phyloP scores from a whole-genome alignment of 2,329 filamentous ascomycete genomes.

The Lasiodiplodia citricola region DNA sequence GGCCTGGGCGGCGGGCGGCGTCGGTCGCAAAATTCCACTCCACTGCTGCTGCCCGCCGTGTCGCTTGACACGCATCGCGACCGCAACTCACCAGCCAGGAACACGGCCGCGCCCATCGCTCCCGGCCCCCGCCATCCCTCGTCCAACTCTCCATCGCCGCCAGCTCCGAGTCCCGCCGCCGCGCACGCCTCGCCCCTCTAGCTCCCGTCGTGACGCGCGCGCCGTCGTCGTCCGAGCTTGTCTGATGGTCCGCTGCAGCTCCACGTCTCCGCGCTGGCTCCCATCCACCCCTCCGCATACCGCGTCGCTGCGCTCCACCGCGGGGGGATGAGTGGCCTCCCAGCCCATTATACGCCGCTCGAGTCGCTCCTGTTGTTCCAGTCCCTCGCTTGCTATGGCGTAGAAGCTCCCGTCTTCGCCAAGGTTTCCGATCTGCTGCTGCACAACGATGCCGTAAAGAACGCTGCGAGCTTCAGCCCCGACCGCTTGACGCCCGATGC shows the following conservation, averaged over 20 bases:
- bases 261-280: conserved; percentile 43
- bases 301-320: conserved; percentile 23
- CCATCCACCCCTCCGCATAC: conserved; percentile 38
- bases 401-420: conserved; percentile 69
- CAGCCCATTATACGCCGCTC: conserved; percentile 77
- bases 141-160: conserved; percentile 11
- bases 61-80: conserved; percentile 21
- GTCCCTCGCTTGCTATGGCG: conserved; percentile 71
- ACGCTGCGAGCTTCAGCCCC: conserved; percentile 73
- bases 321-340: conserved; percentile 62
- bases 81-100: conserved; percentile 4
- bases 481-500: conserved; percentile 77
- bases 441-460: conserved; percentile 73
- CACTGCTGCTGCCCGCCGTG: conserved; percentile 5
- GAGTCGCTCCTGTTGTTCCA: conserved; percentile 88
- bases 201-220: conserved; percentile 14
- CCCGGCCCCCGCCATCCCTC: conserved; percentile 15
- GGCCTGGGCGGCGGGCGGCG: conserved; percentile 1
- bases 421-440: conserved; percentile 76
- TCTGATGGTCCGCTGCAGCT: conserved; percentile 31
- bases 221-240: conserved; percentile 19
- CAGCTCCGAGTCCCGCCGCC: background rate
- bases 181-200: background rate
- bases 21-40: conserved; percentile 18
- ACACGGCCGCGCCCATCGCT: conserved; percentile 19